A percentile compares a stretch with the other conserved stretches of the same genome.
phyloP scores from a whole-genome alignment of 2,329 filamentous ascomycete species.

The Talaromyces rugulosus region DNA sequence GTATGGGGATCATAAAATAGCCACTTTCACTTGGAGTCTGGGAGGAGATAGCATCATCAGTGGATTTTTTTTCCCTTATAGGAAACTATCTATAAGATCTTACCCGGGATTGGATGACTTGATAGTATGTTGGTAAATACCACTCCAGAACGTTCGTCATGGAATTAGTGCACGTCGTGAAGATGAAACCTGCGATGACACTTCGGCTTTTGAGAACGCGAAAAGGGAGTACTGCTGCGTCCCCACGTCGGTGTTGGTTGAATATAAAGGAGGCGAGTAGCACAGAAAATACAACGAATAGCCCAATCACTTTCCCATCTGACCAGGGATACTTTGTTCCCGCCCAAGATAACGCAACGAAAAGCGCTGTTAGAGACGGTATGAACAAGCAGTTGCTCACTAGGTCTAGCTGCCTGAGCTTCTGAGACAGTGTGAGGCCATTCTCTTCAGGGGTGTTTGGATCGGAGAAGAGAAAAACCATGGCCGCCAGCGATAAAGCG shows the following conservation, averaged over 20 bases:
- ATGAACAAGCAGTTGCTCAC: constrained; percentile 30
- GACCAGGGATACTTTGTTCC: constrained; percentile 34
- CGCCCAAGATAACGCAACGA: constrained; percentile 30
- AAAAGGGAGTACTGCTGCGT: constrained; percentile 29
- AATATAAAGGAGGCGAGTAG: constrained; percentile 27
- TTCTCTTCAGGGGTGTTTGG: constrained; percentile 11
- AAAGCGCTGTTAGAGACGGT: constrained; percentile 24
- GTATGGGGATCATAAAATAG: constrained; percentile 25
- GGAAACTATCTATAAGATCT: constrained; percentile 6
- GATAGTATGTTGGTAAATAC: constrained; percentile 34
- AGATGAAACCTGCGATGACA: constrained; percentile 22
- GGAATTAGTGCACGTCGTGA: constrained; percentile 20
- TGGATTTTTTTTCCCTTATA: constrained; percentile 1
- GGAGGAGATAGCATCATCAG: constrained; percentile 1
- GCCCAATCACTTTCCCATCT: constrained; percentile 26
- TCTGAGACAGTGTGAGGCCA: constrained; percentile 18
- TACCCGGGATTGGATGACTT: constrained; percentile 24
- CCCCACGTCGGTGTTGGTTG: constrained; percentile 26
- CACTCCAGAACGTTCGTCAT: constrained; percentile 22
- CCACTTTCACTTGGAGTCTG: constrained; percentile 21
- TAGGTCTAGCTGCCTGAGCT: constrained; percentile 28
- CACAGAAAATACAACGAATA: constrained; percentile 28
- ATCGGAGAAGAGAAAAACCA: constrained; percentile 19
- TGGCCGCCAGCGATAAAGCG: constrained; percentile 15
- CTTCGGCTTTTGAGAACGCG: constrained; percentile 28